Evolutionary conservation across 768 basidiomycete species (phyloP).

Genomic region (Cubamyces lactineus): DNA sequence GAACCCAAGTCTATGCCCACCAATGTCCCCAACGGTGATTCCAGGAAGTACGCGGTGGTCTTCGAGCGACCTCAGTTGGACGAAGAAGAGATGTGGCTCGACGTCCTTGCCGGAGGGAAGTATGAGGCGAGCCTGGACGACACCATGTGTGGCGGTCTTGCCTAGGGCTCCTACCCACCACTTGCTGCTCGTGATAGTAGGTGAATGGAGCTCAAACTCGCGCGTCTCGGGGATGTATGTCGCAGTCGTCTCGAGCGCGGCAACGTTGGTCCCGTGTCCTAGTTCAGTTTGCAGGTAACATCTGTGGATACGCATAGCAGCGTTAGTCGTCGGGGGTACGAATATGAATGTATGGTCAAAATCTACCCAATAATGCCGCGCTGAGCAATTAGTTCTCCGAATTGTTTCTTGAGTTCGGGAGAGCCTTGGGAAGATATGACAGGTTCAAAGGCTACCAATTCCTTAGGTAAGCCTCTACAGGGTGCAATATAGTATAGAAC

Average conservation of each 20-base stretch:
- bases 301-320: conserved; percentile 30
- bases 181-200: conserved; percentile 73
- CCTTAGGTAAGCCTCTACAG: conserved; percentile 19
- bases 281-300: conserved; percentile 81
- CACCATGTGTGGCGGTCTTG: conserved; percentile 73
- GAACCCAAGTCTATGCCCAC: conserved; percentile 31
- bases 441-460: conserved; percentile 57
- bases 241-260: conserved; percentile 72
- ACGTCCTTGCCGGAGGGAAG: conserved; percentile 60
- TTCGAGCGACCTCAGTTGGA: conserved; percentile 68
- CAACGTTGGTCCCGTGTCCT: conserved; percentile 76
- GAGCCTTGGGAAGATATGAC: conserved; percentile 67
- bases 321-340: too few relatives aligned
- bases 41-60: conserved; percentile 63
- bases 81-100: conserved; percentile 77
- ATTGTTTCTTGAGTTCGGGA: conserved; percentile 53
- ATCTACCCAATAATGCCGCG: conserved; percentile 60
- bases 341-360: background rate
- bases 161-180: conserved; percentile 84
- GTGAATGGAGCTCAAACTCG: conserved; percentile 78
- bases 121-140: conserved; percentile 76
- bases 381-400: conserved; percentile 50
- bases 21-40: conserved; percentile 71
- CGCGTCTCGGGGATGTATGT: conserved; percentile 67
- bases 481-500: background rate